These are phyloP conservation scores for Tricholoma matsutake DNA, from an alignment of 768 basidiomycete species.

Conservation along the genomic window DNA sequence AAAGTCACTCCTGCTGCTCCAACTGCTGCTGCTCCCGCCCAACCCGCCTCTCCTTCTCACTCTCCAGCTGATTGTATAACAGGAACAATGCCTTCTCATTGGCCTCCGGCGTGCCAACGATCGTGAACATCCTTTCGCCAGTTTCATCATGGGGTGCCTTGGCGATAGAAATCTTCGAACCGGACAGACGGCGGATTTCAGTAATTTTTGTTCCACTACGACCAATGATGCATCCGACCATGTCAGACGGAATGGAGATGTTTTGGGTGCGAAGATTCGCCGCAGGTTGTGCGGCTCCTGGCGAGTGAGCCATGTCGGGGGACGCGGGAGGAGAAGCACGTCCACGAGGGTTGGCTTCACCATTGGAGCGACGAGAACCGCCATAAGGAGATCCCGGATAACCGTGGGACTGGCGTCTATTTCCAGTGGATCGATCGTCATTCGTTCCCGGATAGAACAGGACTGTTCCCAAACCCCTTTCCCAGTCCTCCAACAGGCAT, in stretches of 20 bases:
- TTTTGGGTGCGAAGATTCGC: conserved; percentile 96
- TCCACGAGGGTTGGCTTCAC: conserved; percentile 45
- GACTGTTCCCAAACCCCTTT: conserved; percentile 89
- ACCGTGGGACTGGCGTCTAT: conserved; percentile 52
- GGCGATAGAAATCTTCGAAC: conserved; percentile 97
- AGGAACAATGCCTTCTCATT: conserved; percentile 98
- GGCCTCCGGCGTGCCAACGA: conserved; percentile 91
- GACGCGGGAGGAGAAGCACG: conserved; percentile 47
- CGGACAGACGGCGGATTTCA: conserved; percentile 96
- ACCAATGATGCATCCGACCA: conserved; percentile 97
- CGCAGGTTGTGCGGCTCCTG: conserved; percentile 52
- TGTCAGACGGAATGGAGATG: conserved; percentile 98
- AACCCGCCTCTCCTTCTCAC: conserved; percentile 92
- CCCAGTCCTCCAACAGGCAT: conserved; percentile 96
- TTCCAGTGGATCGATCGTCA: conserved; percentile 55
- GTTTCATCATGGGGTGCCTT: conserved; percentile 99
- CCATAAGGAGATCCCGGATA: conserved; percentile 42
- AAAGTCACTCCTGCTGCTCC: conserved; percentile 49
- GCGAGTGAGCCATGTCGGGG: conserved; percentile 42
- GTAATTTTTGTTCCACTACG: conserved; percentile 98
- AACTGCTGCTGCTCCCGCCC: conserved; percentile 81
- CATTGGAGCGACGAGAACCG: conserved; percentile 61
- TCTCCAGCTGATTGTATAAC: conserved; percentile 95
- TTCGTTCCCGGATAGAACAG: conserved; percentile 92
- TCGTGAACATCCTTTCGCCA: conserved; percentile 99